Evolutionary conservation across 495 filamentous ascomycete genomes (phyloP).

Genomic region (Friedmanniomyces simplex): DNA sequence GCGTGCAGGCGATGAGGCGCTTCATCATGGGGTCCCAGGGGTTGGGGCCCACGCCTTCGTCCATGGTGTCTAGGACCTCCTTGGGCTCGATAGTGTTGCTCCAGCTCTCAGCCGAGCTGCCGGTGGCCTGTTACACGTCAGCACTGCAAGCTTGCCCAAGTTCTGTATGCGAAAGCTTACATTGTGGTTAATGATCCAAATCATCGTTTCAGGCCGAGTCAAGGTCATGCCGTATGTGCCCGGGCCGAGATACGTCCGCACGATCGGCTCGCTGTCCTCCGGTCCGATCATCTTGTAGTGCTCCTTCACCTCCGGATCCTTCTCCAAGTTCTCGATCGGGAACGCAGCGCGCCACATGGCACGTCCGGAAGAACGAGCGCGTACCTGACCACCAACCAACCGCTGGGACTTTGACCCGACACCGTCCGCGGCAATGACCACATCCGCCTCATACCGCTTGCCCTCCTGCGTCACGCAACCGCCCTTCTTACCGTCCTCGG

Average conservation of each 20-base stretch:
- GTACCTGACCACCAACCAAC: conserved; percentile 41
- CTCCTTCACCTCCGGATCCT: conserved; percentile 29
- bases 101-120: conserved; percentile 41
- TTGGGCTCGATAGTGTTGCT: conserved; percentile 41
- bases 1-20: conserved; percentile 25
- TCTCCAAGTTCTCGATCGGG: conserved; percentile 31
- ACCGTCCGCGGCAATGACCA: conserved; percentile 52
- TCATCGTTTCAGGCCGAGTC: conserved; percentile 40
- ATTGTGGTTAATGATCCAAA: conserved; percentile 49
- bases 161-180: conserved; percentile 22
- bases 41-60: conserved; percentile 33
- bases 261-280: conserved; percentile 30
- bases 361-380: conserved; percentile 38
- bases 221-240: conserved; percentile 42
- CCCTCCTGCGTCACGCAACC: conserved; percentile 42
- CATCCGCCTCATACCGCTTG: conserved; percentile 40
- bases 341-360: conserved; percentile 46
- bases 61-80: conserved; percentile 46
- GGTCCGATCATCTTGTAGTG: conserved; percentile 35
- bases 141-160: neutral
- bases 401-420: conserved; percentile 42
- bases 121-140: conserved; percentile 33
- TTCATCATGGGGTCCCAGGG: conserved; percentile 26
- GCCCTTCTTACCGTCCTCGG: conserved; percentile 32
- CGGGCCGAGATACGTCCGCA: conserved; percentile 31